A percentile compares a stretch with the other conserved stretches of the same genome.
These are phyloP conservation scores for Leccinum pachyderme DNA, from an alignment of 1,284 basidiomycete genomes.

Conservation along the genomic window DNA sequence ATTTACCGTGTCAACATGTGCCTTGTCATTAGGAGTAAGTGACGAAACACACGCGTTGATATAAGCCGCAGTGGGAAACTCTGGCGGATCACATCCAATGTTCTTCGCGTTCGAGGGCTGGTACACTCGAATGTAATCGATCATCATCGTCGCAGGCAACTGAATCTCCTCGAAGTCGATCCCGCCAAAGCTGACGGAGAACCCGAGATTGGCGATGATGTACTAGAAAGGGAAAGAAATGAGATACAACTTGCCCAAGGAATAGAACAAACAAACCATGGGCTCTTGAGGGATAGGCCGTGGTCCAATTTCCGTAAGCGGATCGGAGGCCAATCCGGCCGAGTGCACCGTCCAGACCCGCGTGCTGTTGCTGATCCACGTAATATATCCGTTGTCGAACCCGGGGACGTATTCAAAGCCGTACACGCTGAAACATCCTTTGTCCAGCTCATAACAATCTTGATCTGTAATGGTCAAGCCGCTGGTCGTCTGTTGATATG, in stretches of 20 bases:
- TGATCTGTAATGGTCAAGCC: conserved; percentile 32
- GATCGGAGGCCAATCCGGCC: conserved; percentile 39
- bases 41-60: conserved; percentile 32
- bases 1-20: neutral
- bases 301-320: conserved; percentile 43
- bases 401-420: conserved; percentile 37
- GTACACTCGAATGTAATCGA: conserved; percentile 47
- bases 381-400: conserved; percentile 45
- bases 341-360: conserved; percentile 47
- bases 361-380: conserved; percentile 45
- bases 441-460: conserved; percentile 30
- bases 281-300: conserved; percentile 54
- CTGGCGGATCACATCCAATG: conserved; percentile 39
- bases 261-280: conserved; percentile 33
- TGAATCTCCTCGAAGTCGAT: conserved; percentile 39
- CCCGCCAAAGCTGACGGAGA: conserved; percentile 40
- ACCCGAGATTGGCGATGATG: conserved; percentile 44
- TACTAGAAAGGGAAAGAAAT: conserved; percentile 30
- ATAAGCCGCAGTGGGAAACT: conserved; percentile 39
- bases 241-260: neutral
- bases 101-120: conserved; percentile 37
- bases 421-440: conserved; percentile 32
- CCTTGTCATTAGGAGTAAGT: neutral
- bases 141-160: conserved; percentile 40
- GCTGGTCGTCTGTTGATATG: conserved; percentile 35